A percentile compares a stretch with the other conserved stretches of the same genome.
These are phyloP conservation scores for Paramecium pentaurelia DNA, from an alignment of 73 alveolate genomes.

Conservation along the genomic window DNA sequence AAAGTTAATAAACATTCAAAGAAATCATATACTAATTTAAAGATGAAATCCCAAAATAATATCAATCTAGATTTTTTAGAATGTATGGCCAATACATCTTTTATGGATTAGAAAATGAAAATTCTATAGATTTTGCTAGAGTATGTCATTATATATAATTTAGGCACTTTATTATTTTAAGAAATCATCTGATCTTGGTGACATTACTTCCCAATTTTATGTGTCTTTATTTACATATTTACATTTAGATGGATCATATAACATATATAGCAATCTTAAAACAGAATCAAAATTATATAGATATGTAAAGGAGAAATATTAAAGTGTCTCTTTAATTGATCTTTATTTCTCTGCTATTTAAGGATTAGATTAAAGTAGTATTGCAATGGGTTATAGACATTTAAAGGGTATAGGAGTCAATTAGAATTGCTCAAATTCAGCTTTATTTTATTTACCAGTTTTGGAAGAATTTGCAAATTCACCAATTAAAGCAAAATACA, in stretches of 20 bases:
- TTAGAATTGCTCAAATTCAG: conserved; percentile 1
- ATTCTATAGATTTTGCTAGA: neutral
- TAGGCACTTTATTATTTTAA: conserved; percentile 6
- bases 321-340: neutral
- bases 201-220: neutral
- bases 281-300: neutral
- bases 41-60: neutral
- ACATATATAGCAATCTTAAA: neutral
- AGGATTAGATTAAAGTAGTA: neutral
- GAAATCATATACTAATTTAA: neutral
- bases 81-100: conserved; percentile 5
- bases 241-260: neutral
- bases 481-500: neutral
- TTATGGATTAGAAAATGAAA: neutral
- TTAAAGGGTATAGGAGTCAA: neutral
- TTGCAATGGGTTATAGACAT: neutral
- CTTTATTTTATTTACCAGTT: neutral
- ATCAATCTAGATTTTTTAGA: neutral
- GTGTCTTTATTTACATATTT: neutral
- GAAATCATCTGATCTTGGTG: neutral
- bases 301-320: neutral
- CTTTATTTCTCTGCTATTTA: neutral
- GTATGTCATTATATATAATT: neutral
- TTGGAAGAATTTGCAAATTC: conserved; percentile 7
- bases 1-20: neutral